Evolutionary conservation across 176 grass and related monocot species (phyloP).

Genomic region (Thinopyrum elongatum): DNA sequence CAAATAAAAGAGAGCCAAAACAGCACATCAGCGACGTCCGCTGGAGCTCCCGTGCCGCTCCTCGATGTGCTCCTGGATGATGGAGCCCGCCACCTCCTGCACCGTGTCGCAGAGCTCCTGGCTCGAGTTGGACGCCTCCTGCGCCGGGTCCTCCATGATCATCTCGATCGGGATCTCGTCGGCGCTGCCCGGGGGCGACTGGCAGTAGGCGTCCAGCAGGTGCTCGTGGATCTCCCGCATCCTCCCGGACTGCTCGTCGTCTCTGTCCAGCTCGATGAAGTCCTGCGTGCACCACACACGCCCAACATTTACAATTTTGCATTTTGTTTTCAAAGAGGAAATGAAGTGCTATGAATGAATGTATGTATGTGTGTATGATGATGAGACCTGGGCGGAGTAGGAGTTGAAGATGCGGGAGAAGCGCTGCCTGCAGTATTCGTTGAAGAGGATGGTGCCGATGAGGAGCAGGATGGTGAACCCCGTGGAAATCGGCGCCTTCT

Average conservation of each 20-base stretch:
- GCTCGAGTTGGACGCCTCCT: constrained; percentile 38
- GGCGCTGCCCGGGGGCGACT: constrained; percentile 18
- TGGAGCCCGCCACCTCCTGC: constrained; percentile 29
- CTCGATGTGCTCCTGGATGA: constrained; percentile 30
- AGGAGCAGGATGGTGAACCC: constrained; percentile 67
- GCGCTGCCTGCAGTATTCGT: constrained; percentile 69
- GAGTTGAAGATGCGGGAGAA: constrained; percentile 72
- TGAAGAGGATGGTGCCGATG: constrained; percentile 78
- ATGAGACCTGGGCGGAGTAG: constrained; percentile 70
- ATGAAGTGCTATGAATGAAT: neutral
- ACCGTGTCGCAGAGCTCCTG: constrained; percentile 51
- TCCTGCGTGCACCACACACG: constrained; percentile 43
- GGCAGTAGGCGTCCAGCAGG: constrained; percentile 67
- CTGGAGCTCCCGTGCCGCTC: neutral
- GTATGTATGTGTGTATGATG: neutral
- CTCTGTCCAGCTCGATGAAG: constrained; percentile 86
- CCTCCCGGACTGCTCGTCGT: constrained; percentile 72
- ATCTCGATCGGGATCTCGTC: constrained; percentile 20
- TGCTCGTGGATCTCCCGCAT: constrained; percentile 84
- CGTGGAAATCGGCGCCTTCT: constrained; percentile 43
- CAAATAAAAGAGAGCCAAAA: neutral
- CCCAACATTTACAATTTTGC: too few species aligned
- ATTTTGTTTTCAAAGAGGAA: neutral
- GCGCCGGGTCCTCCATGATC: constrained; percentile 31
- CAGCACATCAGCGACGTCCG: neutral